Conservation (phyloP, 176 grass and related monocot species). For the Aechmea fasciata region DNA sequence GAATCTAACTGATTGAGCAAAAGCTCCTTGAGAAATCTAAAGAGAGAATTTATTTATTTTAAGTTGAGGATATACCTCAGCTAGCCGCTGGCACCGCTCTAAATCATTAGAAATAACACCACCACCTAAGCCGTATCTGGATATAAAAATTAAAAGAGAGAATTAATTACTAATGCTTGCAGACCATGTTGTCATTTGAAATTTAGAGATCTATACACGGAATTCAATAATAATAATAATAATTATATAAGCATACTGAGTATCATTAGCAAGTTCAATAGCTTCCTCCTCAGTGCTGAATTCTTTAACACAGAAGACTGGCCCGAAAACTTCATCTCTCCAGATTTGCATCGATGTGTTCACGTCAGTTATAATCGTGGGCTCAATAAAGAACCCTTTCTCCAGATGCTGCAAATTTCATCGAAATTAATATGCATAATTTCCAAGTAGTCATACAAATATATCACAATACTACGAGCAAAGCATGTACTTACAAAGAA, state of each 20-base stretch:
- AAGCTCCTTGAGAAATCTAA: too few relatives aligned
- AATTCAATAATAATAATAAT: background rate
- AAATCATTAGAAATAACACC: conserved; percentile 69
- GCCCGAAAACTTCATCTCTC: conserved; percentile 94
- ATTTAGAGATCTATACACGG: background rate
- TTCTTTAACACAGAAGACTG: conserved; percentile 76
- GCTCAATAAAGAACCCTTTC: conserved; percentile 91
- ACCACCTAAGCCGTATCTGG: conserved; percentile 80
- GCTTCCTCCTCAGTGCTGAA: conserved; percentile 93
- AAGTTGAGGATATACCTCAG: too few relatives aligned
- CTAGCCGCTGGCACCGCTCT: conserved; percentile 69
- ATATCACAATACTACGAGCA: conserved; percentile 4
- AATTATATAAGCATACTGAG: conserved; percentile 50
- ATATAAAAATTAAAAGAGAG: conserved; percentile 16
- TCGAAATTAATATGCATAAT: background rate
- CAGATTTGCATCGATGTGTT: conserved; percentile 98
- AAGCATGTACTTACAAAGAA: background rate
- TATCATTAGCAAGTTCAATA: conserved; percentile 88
- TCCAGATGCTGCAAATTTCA: conserved; percentile 56
- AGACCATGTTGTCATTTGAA: background rate
- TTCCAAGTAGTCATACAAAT: conserved; percentile 4
- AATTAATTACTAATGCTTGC: background rate
- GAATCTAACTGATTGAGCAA: too few relatives aligned
- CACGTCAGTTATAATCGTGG: conserved; percentile 71
- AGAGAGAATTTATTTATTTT: too few relatives aligned